Evolutionary conservation across 1,284 basidiomycete genomes (phyloP).

Genomic region (Anthracocystis setariae): DNA sequence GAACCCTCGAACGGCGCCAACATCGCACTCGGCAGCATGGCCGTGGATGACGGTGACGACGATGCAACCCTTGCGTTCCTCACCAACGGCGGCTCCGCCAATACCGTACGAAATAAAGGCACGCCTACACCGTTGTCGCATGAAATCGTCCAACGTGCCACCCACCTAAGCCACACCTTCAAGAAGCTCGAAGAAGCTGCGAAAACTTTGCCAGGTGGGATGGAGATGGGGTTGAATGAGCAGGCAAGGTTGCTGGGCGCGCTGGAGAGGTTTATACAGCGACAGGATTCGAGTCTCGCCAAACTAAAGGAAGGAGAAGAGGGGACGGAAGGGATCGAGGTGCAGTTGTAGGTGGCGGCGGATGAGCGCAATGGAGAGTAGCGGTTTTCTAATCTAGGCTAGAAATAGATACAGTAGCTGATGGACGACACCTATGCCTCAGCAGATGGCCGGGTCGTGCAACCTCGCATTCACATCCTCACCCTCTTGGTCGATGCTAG

Average conservation of each 20-base stretch:
- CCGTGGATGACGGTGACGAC: constrained; percentile 38
- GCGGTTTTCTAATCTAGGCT: constrained; percentile 24
- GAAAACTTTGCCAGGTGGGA: constrained; percentile 16
- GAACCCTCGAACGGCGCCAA: constrained; percentile 11
- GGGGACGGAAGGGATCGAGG: neutral
- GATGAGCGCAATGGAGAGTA: constrained; percentile 11
- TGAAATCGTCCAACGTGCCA: constrained; percentile 28
- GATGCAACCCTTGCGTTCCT: constrained; percentile 40
- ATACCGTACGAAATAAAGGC: neutral
- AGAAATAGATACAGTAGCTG: constrained; percentile 30
- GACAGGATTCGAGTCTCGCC: constrained; percentile 5
- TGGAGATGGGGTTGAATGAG: constrained; percentile 22
- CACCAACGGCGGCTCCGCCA: constrained; percentile 4
- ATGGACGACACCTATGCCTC: constrained; percentile 21
- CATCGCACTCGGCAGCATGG: constrained; percentile 34
- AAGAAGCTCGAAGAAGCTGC: constrained; percentile 24
- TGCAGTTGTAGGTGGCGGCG: neutral
- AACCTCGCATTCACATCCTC: constrained; percentile 56
- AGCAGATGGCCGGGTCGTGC: constrained; percentile 2
- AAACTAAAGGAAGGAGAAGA: constrained; percentile 2
- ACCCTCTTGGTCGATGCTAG: constrained; percentile 57
- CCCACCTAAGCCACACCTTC: constrained; percentile 14
- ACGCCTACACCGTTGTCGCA: constrained; percentile 22
- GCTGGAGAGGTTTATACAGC: constrained; percentile 13
- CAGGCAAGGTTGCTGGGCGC: constrained; percentile 13